Evolutionary conservation across 2,329 filamentous ascomycete species (phyloP).

Genomic region (Beauveria varroae): DNA sequence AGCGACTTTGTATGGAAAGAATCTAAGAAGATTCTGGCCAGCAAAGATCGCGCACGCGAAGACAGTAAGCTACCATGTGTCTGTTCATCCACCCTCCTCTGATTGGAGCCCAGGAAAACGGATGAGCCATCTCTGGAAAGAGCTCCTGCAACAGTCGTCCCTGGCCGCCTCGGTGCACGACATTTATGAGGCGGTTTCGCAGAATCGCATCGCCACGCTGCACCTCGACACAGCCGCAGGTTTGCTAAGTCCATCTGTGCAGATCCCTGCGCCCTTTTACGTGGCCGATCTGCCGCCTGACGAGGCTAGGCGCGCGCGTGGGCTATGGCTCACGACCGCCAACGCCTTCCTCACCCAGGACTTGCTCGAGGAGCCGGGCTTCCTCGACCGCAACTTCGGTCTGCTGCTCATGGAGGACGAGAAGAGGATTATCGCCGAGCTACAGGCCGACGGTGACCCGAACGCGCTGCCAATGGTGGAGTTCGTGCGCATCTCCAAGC

Average conservation of each 20-base stretch:
- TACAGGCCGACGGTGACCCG: constrained; percentile 70
- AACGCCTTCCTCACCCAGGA: constrained; percentile 68
- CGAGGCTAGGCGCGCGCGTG: constrained; percentile 56
- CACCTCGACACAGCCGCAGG: constrained; percentile 60
- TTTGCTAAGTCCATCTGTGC: constrained; percentile 53
- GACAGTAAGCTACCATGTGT: constrained; percentile 36
- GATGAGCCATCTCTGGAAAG: constrained; percentile 60
- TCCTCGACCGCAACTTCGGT: constrained; percentile 79
- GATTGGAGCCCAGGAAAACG: constrained; percentile 37
- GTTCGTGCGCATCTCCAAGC: constrained; percentile 68
- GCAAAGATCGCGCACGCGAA: constrained; percentile 78
- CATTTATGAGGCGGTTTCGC: constrained; percentile 72
- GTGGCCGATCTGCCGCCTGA: constrained; percentile 65
- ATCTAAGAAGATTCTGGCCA: constrained; percentile 69
- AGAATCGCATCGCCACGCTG: constrained; percentile 78
- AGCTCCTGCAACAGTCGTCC: constrained; percentile 65
- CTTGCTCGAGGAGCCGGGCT: constrained; percentile 54
- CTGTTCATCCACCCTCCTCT: neutral
- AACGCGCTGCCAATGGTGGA: constrained; percentile 72
- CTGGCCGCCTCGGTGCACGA: constrained; percentile 77
- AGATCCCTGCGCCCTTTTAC: constrained; percentile 60
- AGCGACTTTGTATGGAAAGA: constrained; percentile 90
- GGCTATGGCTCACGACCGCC: constrained; percentile 81
- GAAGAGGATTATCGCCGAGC: constrained; percentile 61
- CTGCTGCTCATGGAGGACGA: constrained; percentile 80